These are phyloP conservation scores for Aphanomyces cochlioides DNA, from an alignment of 352 stramenopile genomes.

Conservation along the genomic window DNA sequence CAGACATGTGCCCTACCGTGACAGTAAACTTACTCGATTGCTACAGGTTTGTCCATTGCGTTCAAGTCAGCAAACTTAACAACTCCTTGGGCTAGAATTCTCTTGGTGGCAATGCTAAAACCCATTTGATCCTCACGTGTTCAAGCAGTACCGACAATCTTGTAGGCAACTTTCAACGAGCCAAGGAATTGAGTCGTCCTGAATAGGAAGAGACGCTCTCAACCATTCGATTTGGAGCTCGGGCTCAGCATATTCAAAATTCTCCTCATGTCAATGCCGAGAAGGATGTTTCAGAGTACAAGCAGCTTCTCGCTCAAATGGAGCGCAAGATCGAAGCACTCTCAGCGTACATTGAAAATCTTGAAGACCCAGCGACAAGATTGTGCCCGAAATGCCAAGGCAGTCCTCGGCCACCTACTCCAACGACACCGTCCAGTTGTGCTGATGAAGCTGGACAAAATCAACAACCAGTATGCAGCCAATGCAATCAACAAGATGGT, in stretches of 20 bases:
- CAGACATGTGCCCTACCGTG: slow-evolving; percentile 37
- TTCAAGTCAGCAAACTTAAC: not conserved
- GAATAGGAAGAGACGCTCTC: slow-evolving; percentile 31
- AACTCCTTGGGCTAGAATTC: slow-evolving; percentile 21
- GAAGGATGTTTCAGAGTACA: slow-evolving; percentile 28
- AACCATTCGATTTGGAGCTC: slow-evolving; percentile 29
- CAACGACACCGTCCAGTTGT: not conserved
- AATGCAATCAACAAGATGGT: not conserved
- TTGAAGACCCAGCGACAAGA: not conserved
- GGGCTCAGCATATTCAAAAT: slow-evolving; percentile 28
- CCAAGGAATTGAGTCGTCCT: not conserved
- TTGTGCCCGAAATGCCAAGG: no score
- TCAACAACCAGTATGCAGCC: not conserved
- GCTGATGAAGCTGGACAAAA: not conserved
- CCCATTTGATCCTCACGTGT: slow-evolving; percentile 29
- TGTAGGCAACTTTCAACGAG: not conserved
- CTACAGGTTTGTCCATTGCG: slow-evolving; percentile 18
- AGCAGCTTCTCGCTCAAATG: slow-evolving; percentile 44
- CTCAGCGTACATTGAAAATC: slow-evolving; percentile 45
- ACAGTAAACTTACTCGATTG: slow-evolving; percentile 29
- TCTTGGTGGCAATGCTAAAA: slow-evolving; percentile 31
- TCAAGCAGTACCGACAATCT: slow-evolving; percentile 25
- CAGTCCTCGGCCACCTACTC: not conserved
- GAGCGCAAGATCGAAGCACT: slow-evolving; percentile 59
- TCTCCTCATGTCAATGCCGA: slow-evolving; percentile 28